phyloP scores from a whole-genome alignment of 2,329 filamentous ascomycete species.

The Pestalotiopsis sp. region DNA sequence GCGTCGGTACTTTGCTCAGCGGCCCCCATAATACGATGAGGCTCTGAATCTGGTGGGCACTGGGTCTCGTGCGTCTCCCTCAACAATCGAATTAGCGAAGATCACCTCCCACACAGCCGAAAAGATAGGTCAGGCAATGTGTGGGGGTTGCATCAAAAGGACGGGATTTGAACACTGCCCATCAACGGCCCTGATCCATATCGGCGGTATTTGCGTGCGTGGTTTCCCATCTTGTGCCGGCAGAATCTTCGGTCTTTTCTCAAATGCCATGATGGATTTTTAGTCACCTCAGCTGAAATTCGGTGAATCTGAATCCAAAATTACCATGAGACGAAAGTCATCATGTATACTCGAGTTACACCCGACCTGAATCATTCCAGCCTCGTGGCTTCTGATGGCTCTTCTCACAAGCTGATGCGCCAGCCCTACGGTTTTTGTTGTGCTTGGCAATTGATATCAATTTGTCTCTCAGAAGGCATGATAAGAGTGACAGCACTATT shows the following conservation, averaged over 20 bases:
- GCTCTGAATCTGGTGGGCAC: not conserved
- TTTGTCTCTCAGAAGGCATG: too few relatives aligned
- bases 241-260: not conserved
- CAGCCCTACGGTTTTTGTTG: too few relatives aligned
- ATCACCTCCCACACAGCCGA: not conserved
- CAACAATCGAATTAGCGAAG: not conserved
- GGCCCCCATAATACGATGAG: not conserved
- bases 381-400: too few relatives aligned
- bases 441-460: too few relatives aligned
- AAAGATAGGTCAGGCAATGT: not conserved
- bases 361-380: too few relatives aligned
- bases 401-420: too few relatives aligned
- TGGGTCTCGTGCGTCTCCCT: not conserved
- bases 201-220: not conserved
- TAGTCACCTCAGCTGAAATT: not conserved
- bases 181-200: not conserved
- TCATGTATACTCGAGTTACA: too few relatives aligned
- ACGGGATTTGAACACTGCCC: not conserved
- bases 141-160: not conserved
- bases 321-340: too few relatives aligned
- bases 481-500: too few relatives aligned
- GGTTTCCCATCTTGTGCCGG: not conserved
- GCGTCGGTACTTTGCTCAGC: not conserved
- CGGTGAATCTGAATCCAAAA: not conserved
- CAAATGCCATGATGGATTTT: not conserved